Base-by-base conservation (phyloP, 805 yeast genomes). In the Starmerella sirachaensis region DNA sequence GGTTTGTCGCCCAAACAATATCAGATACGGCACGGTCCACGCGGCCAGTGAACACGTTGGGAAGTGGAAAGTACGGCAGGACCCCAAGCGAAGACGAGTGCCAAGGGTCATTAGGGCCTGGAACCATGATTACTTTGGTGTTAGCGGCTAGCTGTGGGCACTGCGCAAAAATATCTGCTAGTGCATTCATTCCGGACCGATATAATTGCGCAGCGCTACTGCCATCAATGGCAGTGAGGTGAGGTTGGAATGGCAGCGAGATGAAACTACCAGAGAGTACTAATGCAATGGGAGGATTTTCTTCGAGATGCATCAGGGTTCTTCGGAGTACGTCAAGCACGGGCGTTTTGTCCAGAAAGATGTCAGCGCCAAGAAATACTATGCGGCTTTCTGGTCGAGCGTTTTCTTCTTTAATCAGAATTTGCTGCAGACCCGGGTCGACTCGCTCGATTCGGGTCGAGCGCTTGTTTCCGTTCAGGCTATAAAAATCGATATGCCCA, bases 31-130 rank as follows among this genome's bases (percentile, higher is more conserved):
- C 61, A 42, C 84, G 65, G 23, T 69, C 71, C 25, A 88, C 59
- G 42, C 91, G 65, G 40, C 68, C 73, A 3, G 81, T 74, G 54
- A 88, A 86, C 2, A 78, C 60, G 18, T 65, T 62, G 0, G 97
- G 94, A 2, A 91, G 68, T 0, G 74, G 66, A 14, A 65, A 62
- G 51, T 78, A 80, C 0, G 98, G 98, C 76, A 83, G 76, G 7
- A 68, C 45, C 1, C 71, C 58, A 2, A 60, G 46, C 0, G 76
- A 64, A 4, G 88, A 85, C 1, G 91, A 72, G 24, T 76, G 76
- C 96, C 97, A 91, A 0, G 95, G 95, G 59, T 91, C 99, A 48
- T 83, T 80, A 29, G 74, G 72, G 1, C 98, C 97, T 0, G 97
- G 96, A 1, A 88, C 63, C 41, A 91, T 71, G 1, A 84, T 60